phyloP scores from a whole-genome alignment of 768 basidiomycete species.

The Wakefieldia striispora region DNA sequence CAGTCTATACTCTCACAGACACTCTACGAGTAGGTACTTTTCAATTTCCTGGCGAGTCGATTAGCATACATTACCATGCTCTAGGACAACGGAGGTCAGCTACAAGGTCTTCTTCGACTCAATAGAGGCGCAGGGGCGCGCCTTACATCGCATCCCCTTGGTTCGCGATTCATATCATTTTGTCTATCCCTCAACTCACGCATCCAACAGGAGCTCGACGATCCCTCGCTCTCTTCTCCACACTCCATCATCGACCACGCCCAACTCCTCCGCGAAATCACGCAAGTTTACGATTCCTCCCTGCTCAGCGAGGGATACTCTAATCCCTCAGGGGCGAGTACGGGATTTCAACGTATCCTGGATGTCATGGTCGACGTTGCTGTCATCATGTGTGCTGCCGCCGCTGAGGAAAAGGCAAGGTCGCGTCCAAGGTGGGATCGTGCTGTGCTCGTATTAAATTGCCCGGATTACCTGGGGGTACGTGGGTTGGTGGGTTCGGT shows the following conservation, averaged over 20 bases:
- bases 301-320: conserved; percentile 54
- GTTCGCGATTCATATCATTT: conserved; percentile 35
- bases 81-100: conserved; percentile 75
- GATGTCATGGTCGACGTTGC: conserved; percentile 86
- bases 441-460: conserved; percentile 83
- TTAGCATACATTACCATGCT: not conserved
- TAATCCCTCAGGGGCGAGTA: conserved; percentile 7
- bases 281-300: conserved; percentile 86
- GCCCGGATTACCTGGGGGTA: conserved; percentile 79
- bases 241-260: conserved; percentile 76
- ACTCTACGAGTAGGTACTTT: conserved; percentile 66
- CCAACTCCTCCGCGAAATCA: conserved; percentile 83
- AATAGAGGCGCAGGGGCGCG: conserved; percentile 79
- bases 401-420: conserved; percentile 63
- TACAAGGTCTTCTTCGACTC: conserved; percentile 87
- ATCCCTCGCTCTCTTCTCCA: conserved; percentile 71
- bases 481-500: conserved; percentile 16
- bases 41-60: not conserved
- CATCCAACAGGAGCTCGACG: conserved; percentile 55
- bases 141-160: conserved; percentile 49
- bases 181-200: not conserved
- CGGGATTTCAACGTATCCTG: conserved; percentile 47
- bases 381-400: conserved; percentile 67
- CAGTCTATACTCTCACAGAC: conserved; percentile 73
- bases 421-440: conserved; percentile 70